Base-by-base conservation (phyloP, 2,329 filamentous ascomycete genomes). In the Aureobasidium mangrovei region DNA sequence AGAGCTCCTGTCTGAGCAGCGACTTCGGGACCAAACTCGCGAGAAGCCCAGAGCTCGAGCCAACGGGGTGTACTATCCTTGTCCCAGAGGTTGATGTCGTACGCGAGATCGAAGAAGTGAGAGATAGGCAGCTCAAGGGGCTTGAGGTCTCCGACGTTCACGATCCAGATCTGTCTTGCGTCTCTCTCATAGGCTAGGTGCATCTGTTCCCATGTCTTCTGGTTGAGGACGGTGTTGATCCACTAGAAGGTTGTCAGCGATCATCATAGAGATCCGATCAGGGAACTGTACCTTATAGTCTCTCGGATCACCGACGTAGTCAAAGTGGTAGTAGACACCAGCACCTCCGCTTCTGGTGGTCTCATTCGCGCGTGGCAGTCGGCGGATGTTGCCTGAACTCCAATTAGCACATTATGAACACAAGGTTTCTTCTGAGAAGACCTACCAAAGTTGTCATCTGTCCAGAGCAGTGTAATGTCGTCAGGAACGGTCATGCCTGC, bases 41-140 rank as follows among this genome's bases (percentile, higher is more conserved):
- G 76, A 5, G 72, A 66, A 2, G 79, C 78, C 75, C 80, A 84
- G 3, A 72, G 69, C 18, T 72, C 64, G 10, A 83, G 72, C 79
- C 82, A 86, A 2, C 72, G 69, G 1, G 71, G 69, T 0, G 79
- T 77, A 52, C 76, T 80, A 44, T 79, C 74, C 49, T 77, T 73
- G n/a, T 74, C 72, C 74, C 79, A 84, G 1, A 69, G 64, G 24
- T 77, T 68, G 26, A 79, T 76, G 61, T 86, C 79, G 63, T 86
- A 87, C 1, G 82, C 84, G 57, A 86, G 73, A 59, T 85, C 82
- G 58, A 86, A 71, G 69, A 82, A 85, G 65, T 86, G 82, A 62
- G 73, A 80, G 63, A 86, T 81, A 24, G 83, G 81, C 12, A 85
- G 74, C 69, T 86, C 80, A 9, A 82, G 71, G 0, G 79, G 79